These are phyloP conservation scores for Penicillium hordei DNA, from an alignment of 2,329 filamentous ascomycete species.

Conservation along the genomic window DNA sequence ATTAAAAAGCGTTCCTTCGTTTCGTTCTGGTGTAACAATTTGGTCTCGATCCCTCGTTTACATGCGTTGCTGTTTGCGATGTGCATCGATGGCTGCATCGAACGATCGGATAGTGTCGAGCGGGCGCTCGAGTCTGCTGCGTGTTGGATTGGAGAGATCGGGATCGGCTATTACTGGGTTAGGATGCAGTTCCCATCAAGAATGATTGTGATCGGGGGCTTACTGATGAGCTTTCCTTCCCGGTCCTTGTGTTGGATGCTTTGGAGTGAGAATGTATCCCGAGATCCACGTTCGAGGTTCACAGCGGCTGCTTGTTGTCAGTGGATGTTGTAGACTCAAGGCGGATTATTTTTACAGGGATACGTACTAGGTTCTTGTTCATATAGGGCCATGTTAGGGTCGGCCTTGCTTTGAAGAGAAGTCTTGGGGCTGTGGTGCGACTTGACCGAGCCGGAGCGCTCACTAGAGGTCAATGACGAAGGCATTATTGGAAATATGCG, in stretches of 20 bases:
- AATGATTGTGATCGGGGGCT: conserved; percentile 11
- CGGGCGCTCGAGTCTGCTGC: conserved; percentile 81
- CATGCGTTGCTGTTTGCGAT: conserved; percentile 48
- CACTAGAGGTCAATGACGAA: conserved; percentile 24
- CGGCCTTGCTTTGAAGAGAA: conserved; percentile 70
- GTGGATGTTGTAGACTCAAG: neutral
- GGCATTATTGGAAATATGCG: conserved; percentile 14
- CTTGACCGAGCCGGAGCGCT: conserved; percentile 25
- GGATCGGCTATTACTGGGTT: conserved; percentile 67
- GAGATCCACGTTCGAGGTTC: conserved; percentile 14
- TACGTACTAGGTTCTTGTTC: conserved; percentile 80
- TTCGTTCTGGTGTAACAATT: neutral
- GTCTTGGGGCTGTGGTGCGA: conserved; percentile 26
- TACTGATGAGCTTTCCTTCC: conserved; percentile 78
- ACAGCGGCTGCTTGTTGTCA: conserved; percentile 25
- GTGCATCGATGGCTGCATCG: conserved; percentile 78
- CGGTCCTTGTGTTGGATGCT: conserved; percentile 72
- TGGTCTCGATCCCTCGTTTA: neutral
- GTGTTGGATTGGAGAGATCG: conserved; percentile 85
- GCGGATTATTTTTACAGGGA: neutral
- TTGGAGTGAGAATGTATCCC: conserved; percentile 63
- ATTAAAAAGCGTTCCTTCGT: conserved; percentile 13
- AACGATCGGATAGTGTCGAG: conserved; percentile 90
- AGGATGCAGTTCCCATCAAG: neutral
- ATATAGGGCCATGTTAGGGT: conserved; percentile 78